Percentiles rank a stretch among this genome's conserved stretches.
Conservation (phyloP, 148 eudicot species). For the Vaccinium darrowii region DNA sequence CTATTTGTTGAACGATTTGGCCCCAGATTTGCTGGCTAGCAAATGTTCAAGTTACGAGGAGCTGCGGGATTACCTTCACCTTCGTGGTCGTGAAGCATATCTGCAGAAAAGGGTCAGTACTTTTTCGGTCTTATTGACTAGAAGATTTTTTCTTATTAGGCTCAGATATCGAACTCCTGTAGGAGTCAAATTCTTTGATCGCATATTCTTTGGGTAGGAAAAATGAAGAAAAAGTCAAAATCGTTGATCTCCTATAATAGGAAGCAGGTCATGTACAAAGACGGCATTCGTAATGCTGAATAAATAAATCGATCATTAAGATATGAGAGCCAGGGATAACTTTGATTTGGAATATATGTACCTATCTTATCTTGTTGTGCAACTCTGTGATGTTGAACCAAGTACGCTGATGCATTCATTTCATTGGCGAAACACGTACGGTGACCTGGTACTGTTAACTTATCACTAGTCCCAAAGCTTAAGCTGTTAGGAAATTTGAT, state of each 20-base stretch:
- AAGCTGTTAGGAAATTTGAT: too few relatives aligned
- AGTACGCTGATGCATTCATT: background rate
- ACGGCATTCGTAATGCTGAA: background rate
- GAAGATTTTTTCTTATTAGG: background rate
- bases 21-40: conserved; percentile 61
- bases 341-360: background rate
- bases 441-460: background rate
- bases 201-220: background rate
- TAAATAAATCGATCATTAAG: background rate
- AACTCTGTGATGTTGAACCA: background rate
- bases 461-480: too few relatives aligned
- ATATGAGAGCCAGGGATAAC: background rate
- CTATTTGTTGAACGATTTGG: conserved; percentile 82
- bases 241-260: background rate
- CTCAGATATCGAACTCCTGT: background rate
- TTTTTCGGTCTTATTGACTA: background rate
- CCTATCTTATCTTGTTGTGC: background rate
- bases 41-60: conserved; percentile 72
- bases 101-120: conserved; percentile 68
- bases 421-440: background rate
- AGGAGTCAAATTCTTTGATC: background rate
- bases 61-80: conserved; percentile 63
- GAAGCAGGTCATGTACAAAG: background rate
- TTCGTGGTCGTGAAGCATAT: conserved; percentile 92
- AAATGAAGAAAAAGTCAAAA: background rate